Conservation (phyloP, 768 basidiomycete species). For the Lyophyllum atratum region DNA sequence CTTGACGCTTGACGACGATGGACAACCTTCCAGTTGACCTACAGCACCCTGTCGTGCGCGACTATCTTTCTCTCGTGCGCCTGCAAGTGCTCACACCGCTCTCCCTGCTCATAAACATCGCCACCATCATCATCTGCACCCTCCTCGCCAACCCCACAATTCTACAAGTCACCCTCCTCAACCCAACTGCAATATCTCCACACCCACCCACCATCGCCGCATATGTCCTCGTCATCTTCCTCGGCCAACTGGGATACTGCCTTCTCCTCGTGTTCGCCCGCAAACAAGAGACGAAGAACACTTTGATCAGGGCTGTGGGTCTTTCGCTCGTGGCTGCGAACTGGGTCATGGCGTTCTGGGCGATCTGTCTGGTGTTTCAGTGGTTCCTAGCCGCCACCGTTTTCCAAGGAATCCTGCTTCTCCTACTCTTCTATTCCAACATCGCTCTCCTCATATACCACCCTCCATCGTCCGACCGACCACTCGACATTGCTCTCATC, state of each 20-base stretch:
- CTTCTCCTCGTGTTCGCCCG: slow-evolving; percentile 69
- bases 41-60: slow-evolving; percentile 59
- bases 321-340: slow-evolving; percentile 75
- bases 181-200: slow-evolving; percentile 77
- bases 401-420: slow-evolving; percentile 66
- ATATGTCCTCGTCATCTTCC: slow-evolving; percentile 62
- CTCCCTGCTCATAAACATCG: slow-evolving; percentile 80
- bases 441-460: slow-evolving; percentile 77
- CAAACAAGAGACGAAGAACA: slow-evolving; percentile 78
- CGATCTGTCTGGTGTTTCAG: slow-evolving; percentile 74
- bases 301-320: slow-evolving; percentile 81
- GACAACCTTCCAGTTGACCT: slow-evolving; percentile 59
- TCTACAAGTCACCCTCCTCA: slow-evolving; percentile 37
- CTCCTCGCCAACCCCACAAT: slow-evolving; percentile 68
- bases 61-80: slow-evolving; percentile 67
- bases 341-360: slow-evolving; percentile 80
- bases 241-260: slow-evolving; percentile 82
- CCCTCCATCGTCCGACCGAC: slow-evolving; percentile 54
- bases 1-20: slow-evolving; percentile 35
- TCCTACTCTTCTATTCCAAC: slow-evolving; percentile 79
- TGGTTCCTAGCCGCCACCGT: slow-evolving; percentile 79
- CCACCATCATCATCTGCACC: slow-evolving; percentile 67
- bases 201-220: slow-evolving; percentile 53
- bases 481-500: slow-evolving; percentile 80
- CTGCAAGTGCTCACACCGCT: slow-evolving; percentile 89